phyloP scores from a whole-genome alignment of 2,329 filamentous ascomycete genomes.

The Dothidotthia symphoricarpi region DNA sequence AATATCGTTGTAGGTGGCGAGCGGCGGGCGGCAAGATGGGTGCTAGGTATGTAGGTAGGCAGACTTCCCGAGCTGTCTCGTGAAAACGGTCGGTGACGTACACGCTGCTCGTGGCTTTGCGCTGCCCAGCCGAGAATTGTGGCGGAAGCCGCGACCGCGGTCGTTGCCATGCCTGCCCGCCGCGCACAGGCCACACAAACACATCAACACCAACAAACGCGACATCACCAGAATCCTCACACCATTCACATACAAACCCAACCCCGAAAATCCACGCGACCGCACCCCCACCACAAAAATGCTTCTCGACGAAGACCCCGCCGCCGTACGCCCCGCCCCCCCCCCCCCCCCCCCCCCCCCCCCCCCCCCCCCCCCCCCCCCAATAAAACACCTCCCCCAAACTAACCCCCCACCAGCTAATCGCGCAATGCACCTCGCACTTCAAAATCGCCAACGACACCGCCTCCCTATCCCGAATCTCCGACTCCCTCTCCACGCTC shows the following conservation, averaged over 20 bases:
- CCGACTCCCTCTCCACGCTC: slow-evolving; percentile 79
- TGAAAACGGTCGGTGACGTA: slow-evolving; percentile 37
- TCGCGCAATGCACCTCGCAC: slow-evolving; percentile 86
- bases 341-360: slow-evolving; percentile 1
- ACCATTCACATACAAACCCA: neutral
- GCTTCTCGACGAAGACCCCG: slow-evolving; percentile 92
- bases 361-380: neutral
- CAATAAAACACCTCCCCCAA: slow-evolving; percentile 4
- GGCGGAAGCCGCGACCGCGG: slow-evolving; percentile 19
- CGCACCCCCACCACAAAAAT: slow-evolving; percentile 57
- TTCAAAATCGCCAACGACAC: slow-evolving; percentile 95
- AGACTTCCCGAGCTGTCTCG: slow-evolving; percentile 15
- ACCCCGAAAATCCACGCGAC: neutral
- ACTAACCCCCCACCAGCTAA: slow-evolving; percentile 60
- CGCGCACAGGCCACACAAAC: slow-evolving; percentile 25
- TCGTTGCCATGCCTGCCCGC: slow-evolving; percentile 31
- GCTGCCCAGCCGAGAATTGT: slow-evolving; percentile 7
- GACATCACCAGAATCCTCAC: too few species aligned
- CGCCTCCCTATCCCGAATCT: slow-evolving; percentile 75
- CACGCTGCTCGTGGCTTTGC: slow-evolving; percentile 20
- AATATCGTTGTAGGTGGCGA: neutral
- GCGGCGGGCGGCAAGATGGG: too few species aligned
- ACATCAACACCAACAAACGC: slow-evolving; percentile 34
- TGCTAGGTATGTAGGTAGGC: neutral
- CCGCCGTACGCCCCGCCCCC: slow-evolving; percentile 59